Base-by-base conservation (phyloP, 2,329 filamentous ascomycete species). In the Beauveria varroae region DNA sequence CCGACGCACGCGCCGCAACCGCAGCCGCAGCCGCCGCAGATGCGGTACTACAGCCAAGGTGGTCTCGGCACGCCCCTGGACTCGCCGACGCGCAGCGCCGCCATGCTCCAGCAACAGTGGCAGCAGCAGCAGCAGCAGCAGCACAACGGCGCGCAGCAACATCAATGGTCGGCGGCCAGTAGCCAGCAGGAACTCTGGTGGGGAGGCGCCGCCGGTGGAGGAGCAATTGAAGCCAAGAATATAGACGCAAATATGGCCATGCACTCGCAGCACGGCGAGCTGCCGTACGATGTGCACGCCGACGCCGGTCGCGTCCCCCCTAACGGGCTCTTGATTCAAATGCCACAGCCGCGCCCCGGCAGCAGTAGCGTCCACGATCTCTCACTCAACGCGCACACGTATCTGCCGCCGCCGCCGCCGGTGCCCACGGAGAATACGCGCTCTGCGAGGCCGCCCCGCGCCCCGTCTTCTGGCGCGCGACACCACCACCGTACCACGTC, bases 401-500 rank as follows among this genome's bases (percentile, higher is more conserved):
- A 74, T 51, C 70, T 75, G 10, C 70, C 72, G 6, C 71, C 71
- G 22, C 73, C 67, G 26, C 70, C 72, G 7, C 63, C 69, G 1
- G 67, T 68, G 6, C 64, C 63, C 3, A 57, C 44, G 5, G 46
- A 51, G 5, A 44, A 3, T n/a, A 28, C 26, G 6, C 75, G 34
- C 75, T 76, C 37, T 18, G n/a, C 24, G 20, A 76, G 78, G 14
- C 79, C 79, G 57, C 81, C 82, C 1, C 76, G 78, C 12, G 82
- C 81, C 5, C 81, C 81, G 1, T 83, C 81, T 1, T 81, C 81
- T 0, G 81, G 81, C 3, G 79, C 81, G n/a, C 50, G 50, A 20
- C 50, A 53, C 18, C 74, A 81, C 22, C 79, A 83, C 66, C 72
- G 74, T 66, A 69, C 70, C 60, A 63, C 76, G 63, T 75, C 71